Base-by-base conservation (phyloP, 208 protist genomes). In the Acanthamoeba divionensis region DNA sequence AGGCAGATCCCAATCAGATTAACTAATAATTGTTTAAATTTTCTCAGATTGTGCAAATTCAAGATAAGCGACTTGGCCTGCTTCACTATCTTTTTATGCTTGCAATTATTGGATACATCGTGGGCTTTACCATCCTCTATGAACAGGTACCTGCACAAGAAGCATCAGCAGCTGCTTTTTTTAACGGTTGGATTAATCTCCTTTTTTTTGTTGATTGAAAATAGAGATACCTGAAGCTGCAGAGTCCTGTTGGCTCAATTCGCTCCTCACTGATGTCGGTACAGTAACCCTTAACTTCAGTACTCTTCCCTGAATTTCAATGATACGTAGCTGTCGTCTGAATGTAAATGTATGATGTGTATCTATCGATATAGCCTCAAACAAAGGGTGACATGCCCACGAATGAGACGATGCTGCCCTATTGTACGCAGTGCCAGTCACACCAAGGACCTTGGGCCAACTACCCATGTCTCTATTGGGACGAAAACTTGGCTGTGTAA, bases 21-120 rank as follows among this genome's bases (percentile, higher is more conserved):
- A 5, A 77, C 24, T 31, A 50, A 6, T 13, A 48, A 75, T 75
- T 31, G 44, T 18, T 13, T 6, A 21, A 6, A 9, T 57, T 18
- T 6, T 5, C 4, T 9, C 50, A 83, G 73, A 83, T 83, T 10
- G 79, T 88, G 79, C 79, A 88, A 69, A 88, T 88, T 44, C 52
- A 69, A 52, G 79, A 88, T 41, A 67, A 63, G 79, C 50, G 79
- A 2, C n/a, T 88, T 36, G 79, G 79, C 29, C 38, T 88, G 55
- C 79, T 88, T 54, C 79, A 88, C 41, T 88, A 88, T 33, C 54
- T 88, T 29, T 69, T 88, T 60, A 65, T 88, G 79, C 55, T 69
- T 26, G 1, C 26, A 54, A 88, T 88, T 41, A 24, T 88, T 26
- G 79, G 79, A 54, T 88, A 88, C 57, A 88, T 88, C n/a, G 52